Base-by-base conservation (phyloP, 1,284 basidiomycete species). In the Boletellus deceptivus region DNA sequence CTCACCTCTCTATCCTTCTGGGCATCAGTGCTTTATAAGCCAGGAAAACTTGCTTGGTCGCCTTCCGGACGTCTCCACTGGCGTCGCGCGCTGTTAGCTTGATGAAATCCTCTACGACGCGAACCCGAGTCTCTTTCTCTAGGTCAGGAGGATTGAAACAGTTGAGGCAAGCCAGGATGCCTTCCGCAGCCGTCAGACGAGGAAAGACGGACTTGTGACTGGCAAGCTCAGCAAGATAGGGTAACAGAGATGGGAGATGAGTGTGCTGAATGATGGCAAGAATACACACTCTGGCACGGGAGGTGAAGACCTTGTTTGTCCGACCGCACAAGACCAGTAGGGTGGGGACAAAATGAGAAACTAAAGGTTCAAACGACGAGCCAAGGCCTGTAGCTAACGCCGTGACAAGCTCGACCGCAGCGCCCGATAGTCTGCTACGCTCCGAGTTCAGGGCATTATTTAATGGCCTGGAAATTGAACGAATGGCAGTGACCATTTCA, bases 261-360 rank as follows among this genome's bases (percentile, higher is more conserved):
- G 89, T 88, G 44, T 80, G 71, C 53, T 86, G 80, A 49, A 92
- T 77, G 54, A 92, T 77, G 31, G 73, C 64, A 29, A 77, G 63
- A 27, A 92, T 76, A 59, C 82, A 84, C 1, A 75, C 64, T 53
- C 76, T 79, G 6, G 88, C 82, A 27, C 90, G 82, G 40, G 75
- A 76, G 55, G 84, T 71, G 64, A 90, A 83, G 46, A 93, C 82
- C 68, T 91, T 93, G 75, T 89, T 93, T 13, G 90, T 78, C n/a
- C 89, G 80, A 34, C 80, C 76, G 54, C 88, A 89, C 25, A 92
- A 72, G 2, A 73, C 70, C 16, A 93, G 72, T 20, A 93, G 71
- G 9, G 82, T 72, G 0, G 91, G 90, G 35, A 91, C 62, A 63
- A 88, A 86, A 27, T 83, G 64, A 8, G 80, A 70, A 6, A 92